Percentiles rank a stretch among this genome's conserved stretches.
Conservation (phyloP, 441 rosid genomes). For the Euphorbia schlechtendalii region DNA sequence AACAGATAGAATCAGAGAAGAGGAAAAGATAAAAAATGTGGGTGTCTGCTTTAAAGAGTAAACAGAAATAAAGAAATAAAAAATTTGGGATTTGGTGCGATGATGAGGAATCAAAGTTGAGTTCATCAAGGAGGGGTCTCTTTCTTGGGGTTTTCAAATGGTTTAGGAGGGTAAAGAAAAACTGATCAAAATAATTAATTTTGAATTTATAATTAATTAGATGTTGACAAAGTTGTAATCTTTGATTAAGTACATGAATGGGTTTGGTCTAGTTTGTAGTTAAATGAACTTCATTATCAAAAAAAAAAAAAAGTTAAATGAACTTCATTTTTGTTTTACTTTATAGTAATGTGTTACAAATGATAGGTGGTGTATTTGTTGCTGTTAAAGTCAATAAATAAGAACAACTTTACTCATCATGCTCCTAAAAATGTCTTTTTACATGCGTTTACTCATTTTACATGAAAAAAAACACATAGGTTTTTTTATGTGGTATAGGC, state of each 20-base stretch:
- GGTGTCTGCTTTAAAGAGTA: constrained; percentile 12
- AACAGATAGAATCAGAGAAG: constrained; percentile 1
- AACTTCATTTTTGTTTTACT: no score
- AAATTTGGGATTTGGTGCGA: constrained; percentile 51
- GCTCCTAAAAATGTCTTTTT: no score
- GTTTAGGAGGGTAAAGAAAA: constrained; percentile 58
- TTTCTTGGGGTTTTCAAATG: constrained; percentile 90
- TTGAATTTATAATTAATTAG: neutral
- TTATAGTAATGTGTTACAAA: constrained; percentile 23
- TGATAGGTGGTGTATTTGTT: constrained; percentile 48
- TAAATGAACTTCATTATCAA: no score
- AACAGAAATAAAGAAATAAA: constrained; percentile 7
- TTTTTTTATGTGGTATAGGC: no score
- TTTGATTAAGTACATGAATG: neutral
- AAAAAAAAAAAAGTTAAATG: no score
- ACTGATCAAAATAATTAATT: neutral
- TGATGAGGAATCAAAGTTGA: constrained; percentile 54
- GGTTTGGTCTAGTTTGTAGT: neutral
- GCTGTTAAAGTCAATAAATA: constrained; percentile 35
- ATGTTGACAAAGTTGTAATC: constrained; percentile 1
- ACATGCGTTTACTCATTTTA: no score
- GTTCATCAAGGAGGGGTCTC: constrained; percentile 55
- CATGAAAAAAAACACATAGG: no score
- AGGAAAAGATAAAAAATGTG: constrained; percentile 25
- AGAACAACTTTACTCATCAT: constrained; percentile 16